Evolutionary conservation across 208 protist genomes (phyloP), one percentile per base, ranked within the genome.

Genomic region (Trypanosoma cruzi): DNA sequence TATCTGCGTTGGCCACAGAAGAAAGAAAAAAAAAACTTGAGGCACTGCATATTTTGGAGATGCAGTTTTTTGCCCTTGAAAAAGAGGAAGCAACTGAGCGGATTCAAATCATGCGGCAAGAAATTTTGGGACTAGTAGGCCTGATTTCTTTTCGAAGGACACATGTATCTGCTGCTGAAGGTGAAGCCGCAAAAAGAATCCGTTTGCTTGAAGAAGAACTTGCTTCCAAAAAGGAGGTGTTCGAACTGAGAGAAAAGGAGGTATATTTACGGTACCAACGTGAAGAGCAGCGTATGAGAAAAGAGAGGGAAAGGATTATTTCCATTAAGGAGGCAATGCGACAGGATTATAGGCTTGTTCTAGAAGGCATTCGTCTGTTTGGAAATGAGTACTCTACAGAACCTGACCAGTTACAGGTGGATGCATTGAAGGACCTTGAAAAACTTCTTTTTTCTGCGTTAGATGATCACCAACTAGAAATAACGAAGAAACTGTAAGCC

Each of bases 201-300:
- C 28, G 50, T 20, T 14, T 60, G 28, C 10, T 26, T 48, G 58
- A 67, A 52, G 11, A 67, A n/a, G 73, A 66, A n/a, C 16, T 63
- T 26, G 36, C 52, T 16, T 64, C 52, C 14, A 60, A 62, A 70
- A 66, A 40, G 50, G 68, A 74, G 7, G 18, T 79, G 22, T 31
- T 77, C 4, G 66, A 54, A 10, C 55, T 84, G 7, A 68, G 52
- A 36, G 79, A 80, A 63, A 64, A 65, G 0, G 79, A 84, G 42
- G 3, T 73, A 4, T 53, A 37, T 40, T 71, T 59, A 26, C 66
- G 57, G 50, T 29, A 70, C 13, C 72, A 67, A 28, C 67, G 63
- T 16, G 77, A 82, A 29, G 57, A 66, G 24, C 57, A 78, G 7
- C 6, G 24, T 22, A 34, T 82, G 14, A 53, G 34, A 26, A 58